Percentiles rank a stretch among this genome's conserved stretches.
phyloP scores from a whole-genome alignment of 495 filamentous ascomycete species.

The Clavariopsis aquatica region DNA sequence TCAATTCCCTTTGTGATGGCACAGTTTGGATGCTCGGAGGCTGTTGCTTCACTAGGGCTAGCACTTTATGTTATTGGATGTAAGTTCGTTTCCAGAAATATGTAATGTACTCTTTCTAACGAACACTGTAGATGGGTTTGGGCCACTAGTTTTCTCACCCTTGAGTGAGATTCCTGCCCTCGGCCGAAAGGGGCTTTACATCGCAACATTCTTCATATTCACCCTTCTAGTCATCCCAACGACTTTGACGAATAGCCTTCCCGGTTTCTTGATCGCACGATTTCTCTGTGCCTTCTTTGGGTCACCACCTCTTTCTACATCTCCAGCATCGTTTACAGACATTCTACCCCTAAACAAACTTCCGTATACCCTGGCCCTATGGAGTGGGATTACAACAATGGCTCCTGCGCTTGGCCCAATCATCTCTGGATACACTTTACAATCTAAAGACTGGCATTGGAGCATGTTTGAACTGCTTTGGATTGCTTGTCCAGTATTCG shows the following conservation, averaged over 20 bases:
- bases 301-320: neutral
- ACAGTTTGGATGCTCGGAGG: slow-evolving; percentile 37
- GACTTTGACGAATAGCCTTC: slow-evolving; percentile 35
- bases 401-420: slow-evolving; percentile 55
- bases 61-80: slow-evolving; percentile 43
- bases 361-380: neutral
- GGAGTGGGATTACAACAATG: neutral
- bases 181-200: slow-evolving; percentile 40
- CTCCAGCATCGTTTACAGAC: neutral
- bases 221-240: slow-evolving; percentile 37
- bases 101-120: slow-evolving; percentile 4
- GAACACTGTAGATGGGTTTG: slow-evolving; percentile 36
- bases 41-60: slow-evolving; percentile 43
- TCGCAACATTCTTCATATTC: slow-evolving; percentile 38
- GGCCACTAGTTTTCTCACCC: slow-evolving; percentile 40
- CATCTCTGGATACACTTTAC: slow-evolving; percentile 59
- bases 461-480: slow-evolving; percentile 47
- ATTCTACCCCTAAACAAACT: neutral
- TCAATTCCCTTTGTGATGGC: slow-evolving; percentile 23
- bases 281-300: slow-evolving; percentile 7
- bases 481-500: slow-evolving; percentile 47
- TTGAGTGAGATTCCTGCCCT: slow-evolving; percentile 34
- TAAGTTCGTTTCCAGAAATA: neutral
- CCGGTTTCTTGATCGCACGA: slow-evolving; percentile 37
- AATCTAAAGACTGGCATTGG: slow-evolving; percentile 47